Evolutionary conservation across 805 yeast species (phyloP), one percentile per base, ranked within the genome.

Genomic region (Blastobotrys americana): DNA sequence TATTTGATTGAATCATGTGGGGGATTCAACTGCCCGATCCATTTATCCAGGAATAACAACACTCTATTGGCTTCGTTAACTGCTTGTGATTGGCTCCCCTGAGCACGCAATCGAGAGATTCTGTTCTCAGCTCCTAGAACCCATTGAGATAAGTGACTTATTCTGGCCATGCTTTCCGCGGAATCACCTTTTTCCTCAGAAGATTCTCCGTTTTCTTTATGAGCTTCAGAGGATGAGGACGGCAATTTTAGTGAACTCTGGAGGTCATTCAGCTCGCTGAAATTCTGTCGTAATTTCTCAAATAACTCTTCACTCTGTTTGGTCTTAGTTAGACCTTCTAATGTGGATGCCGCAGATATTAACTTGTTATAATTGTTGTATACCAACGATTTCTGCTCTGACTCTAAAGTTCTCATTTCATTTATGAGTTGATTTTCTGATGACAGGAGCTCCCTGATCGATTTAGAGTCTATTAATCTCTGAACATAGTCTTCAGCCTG

Each of bases 351-450:
- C 13, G 65, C 66, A 8, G 55, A 47, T 38, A 65, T 65, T 8
- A 65, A 57, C 31, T 65, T 63, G 33, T 60, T 56, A 52, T 65
- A 65, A 48, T 65, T 65, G 50, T 65, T 63, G 49, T 65, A 65
- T 5, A 65, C 66, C 3, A 65, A 55, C 19, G 67, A 65, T 49
- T 65, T 65, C 41, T 65, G 67, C 31, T 63, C 65, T 44, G 63
- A 57, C 34, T 63, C 62, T 20, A 65, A 55, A 6, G 59, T 54
- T 16, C 58, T 52, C 10, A 59, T 50, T 37, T 64, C 64, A 23
- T 44, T 45, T 17, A 52, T 39, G 28, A 64, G 54, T 42, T 50
- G 52, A 41, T 54, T 56, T 22, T 55, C 60, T 3, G 54, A 46
- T 37, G 50, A 48, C 5, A 61, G 46, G 16, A 64, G 47, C 5